These are phyloP conservation scores for Lotmaria passim DNA, from an alignment of 208 protist species.

Conservation along the genomic window DNA sequence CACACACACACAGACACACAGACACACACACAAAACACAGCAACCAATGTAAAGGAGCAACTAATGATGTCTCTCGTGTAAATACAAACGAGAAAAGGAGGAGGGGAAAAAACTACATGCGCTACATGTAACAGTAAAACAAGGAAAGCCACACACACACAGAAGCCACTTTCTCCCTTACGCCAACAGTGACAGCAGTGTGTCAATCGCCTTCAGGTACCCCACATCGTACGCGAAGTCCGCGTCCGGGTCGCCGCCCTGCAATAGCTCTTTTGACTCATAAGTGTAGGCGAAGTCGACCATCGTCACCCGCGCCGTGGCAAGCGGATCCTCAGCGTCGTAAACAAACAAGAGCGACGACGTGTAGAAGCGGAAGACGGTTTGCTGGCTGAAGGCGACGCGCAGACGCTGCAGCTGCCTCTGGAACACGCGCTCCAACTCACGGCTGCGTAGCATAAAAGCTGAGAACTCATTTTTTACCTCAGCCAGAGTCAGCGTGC, in stretches of 20 bases:
- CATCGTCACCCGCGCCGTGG: slow-evolving; percentile 82
- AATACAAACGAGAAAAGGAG: no score
- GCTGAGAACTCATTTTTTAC: slow-evolving; percentile 50
- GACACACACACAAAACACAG: no score
- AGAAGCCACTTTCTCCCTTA: slow-evolving; percentile 1
- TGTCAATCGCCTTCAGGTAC: slow-evolving; percentile 80
- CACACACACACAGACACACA: no score
- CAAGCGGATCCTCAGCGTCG: slow-evolving; percentile 66
- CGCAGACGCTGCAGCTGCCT: slow-evolving; percentile 60
- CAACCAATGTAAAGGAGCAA: no score
- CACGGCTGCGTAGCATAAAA: slow-evolving; percentile 44
- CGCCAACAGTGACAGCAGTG: slow-evolving; percentile 62
- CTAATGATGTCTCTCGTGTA: no score
- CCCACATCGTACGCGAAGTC: slow-evolving; percentile 67
- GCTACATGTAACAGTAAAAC: background rate
- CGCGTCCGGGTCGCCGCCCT: slow-evolving; percentile 65
- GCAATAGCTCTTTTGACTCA: slow-evolving; percentile 64
- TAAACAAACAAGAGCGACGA: slow-evolving; percentile 90
- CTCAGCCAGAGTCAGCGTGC: slow-evolving; percentile 47
- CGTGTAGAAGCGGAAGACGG: slow-evolving; percentile 83
- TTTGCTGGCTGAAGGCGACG: slow-evolving; percentile 62
- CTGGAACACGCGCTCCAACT: slow-evolving; percentile 40
- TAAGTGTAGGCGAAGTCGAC: slow-evolving; percentile 92
- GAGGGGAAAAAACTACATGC: slow-evolving; percentile 13
- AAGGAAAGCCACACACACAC: slow-evolving; percentile 4